A percentile compares a stretch with the other conserved stretches of the same genome.
Evolutionary conservation across 441 rosid genomes (phyloP).

Genomic region (Manihot esculenta): DNA sequence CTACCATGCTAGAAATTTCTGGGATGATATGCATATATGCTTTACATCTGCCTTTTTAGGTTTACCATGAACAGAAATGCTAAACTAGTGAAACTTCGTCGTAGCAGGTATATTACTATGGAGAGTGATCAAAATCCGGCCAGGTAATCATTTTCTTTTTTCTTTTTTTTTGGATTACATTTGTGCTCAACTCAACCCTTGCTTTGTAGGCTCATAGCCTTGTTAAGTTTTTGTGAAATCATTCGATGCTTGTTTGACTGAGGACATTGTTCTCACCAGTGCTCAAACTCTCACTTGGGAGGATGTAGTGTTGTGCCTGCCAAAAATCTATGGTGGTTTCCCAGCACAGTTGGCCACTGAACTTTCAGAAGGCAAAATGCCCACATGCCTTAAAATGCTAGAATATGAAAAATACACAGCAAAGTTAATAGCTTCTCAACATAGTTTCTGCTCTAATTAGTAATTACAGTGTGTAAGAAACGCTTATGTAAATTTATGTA

Average conservation of each 20-base stretch:
- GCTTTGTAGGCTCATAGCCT: neutral
- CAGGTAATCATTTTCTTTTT: constrained; percentile 1
- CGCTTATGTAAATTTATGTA: no score
- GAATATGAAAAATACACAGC: no score
- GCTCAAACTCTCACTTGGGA: no score
- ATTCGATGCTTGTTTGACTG: neutral
- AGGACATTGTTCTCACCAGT: no score
- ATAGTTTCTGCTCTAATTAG: no score
- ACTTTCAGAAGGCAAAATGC: no score
- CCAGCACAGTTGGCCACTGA: no score
- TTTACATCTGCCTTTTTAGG: neutral
- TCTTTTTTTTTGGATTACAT: neutral
- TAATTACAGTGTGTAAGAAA: no score
- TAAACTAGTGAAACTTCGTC: constrained; percentile 4
- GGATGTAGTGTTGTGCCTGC: no score
- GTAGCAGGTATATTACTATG: constrained; percentile 36
- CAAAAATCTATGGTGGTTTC: no score
- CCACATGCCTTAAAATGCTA: no score
- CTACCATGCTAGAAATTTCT: neutral
- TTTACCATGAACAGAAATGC: neutral
- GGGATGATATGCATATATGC: neutral
- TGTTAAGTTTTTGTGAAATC: neutral
- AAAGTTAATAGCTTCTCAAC: no score
- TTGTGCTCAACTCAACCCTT: neutral
- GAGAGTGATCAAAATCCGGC: constrained; percentile 23